Evolutionary conservation across 371 early-diverging fungal genomes (phyloP), one percentile per base, ranked within the genome.

Genomic region (Paraphysoderma sedebokerense): DNA sequence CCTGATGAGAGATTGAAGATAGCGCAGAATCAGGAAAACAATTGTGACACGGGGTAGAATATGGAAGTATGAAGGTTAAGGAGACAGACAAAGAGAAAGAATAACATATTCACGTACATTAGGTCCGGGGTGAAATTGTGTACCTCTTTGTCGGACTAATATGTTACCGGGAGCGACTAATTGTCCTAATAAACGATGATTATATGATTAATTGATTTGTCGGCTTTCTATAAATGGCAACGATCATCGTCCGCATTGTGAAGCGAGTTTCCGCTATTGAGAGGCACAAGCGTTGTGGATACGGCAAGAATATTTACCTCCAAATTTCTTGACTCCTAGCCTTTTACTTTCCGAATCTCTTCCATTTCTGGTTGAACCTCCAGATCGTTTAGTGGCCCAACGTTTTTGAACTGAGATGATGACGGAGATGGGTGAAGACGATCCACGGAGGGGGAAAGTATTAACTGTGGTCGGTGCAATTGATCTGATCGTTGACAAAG

Each of bases 261-360:
- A n/a, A n/a, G n/a, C n/a, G n/a, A n/a, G n/a, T n/a, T n/a, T n/a
- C n/a, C n/a, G n/a, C n/a, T n/a, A n/a, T n/a, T n/a, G n/a, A n/a
- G n/a, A n/a, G n/a, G n/a, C n/a, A n/a, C n/a, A n/a, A n/a, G n/a
- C n/a, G n/a, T n/a, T n/a, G n/a, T n/a, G n/a, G n/a, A n/a, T n/a
- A n/a, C n/a, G n/a, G n/a, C n/a, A n/a, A n/a, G n/a, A n/a, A n/a
- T n/a, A n/a, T 11, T 63, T 67, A 58, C 85, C 84, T 61, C 82
- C 78, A 58, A 80, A 80, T 54, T 81, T 79, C 67, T 96, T 96
- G 50, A 92, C 77, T 17, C 97, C 95, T 31, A 92, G 75, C 56
- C 85, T 77, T 62, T 89, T 83, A 68, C 93, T 92, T 38, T 87
- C 79, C 13, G 93, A 89, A 57, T 90, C 87, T 53, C 95, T 77